phyloP scores from a whole-genome alignment of 768 basidiomycete species.

The Lactifluus pinguis region DNA sequence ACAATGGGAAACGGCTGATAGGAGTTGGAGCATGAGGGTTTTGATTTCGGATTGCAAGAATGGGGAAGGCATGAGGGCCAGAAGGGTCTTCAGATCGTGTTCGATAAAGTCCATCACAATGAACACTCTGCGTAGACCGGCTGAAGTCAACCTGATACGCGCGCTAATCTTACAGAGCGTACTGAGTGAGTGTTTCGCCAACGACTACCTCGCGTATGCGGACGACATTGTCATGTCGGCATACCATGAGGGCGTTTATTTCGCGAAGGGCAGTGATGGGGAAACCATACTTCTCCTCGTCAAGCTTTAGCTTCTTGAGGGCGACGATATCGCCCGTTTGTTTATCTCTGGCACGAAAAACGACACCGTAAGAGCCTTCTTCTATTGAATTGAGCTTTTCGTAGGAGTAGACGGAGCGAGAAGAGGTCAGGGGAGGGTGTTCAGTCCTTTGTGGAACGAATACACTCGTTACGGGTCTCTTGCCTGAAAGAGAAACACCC shows the following conservation, averaged over 20 bases:
- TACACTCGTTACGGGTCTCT: constrained; percentile 33
- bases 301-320: constrained; percentile 94
- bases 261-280: constrained; percentile 95
- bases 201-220: constrained; percentile 96
- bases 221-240: constrained; percentile 93
- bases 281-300: constrained; percentile 98
- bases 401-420: constrained; percentile 90
- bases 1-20: constrained; percentile 89
- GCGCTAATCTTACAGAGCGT: constrained; percentile 30
- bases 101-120: constrained; percentile 99
- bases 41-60: constrained; percentile 98
- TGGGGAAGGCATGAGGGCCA: constrained; percentile 91
- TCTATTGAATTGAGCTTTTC: constrained; percentile 96
- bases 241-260: constrained; percentile 92
- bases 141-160: neutral
- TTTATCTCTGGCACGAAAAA: constrained; percentile 93
- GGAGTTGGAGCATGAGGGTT: constrained; percentile 86
- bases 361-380: constrained; percentile 96
- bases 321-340: constrained; percentile 94
- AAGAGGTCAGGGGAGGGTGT: constrained; percentile 75
- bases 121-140: constrained; percentile 64
- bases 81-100: constrained; percentile 94
- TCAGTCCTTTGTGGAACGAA: constrained; percentile 68
- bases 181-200: constrained; percentile 98
- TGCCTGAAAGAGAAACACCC: constrained; percentile 16